Evolutionary conservation across 1,284 basidiomycete genomes (phyloP), one percentile per base, ranked within the genome.

Genomic region (Puccinia sorghi): DNA sequence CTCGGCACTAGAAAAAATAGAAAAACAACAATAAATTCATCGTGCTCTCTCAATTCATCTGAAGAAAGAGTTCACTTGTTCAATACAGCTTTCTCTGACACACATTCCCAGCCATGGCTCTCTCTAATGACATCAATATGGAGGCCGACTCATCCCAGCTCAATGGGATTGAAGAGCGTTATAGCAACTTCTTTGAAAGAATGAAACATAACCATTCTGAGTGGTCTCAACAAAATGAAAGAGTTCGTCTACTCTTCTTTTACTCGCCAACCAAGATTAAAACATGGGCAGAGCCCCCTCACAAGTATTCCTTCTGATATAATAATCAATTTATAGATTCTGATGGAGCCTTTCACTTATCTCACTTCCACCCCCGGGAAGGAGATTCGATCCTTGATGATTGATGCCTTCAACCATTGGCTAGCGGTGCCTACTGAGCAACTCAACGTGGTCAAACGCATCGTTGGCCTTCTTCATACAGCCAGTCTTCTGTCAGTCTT

Each of bases 381-480:
- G 85, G 96, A 98, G 82, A 91, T 99, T 80, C 90, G 97, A 15
- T 88, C 90, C 0, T 88, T 91, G 81, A 89, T 99, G 83, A 94
- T 97, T 80, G 92, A 91, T 74, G 95, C 96, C 0, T 99, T 99
- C 89, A 96, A 99, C 82, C 79, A 86, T 1, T 99, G 97, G 97
- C 88, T 99, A 17, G 85, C 90, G 1, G 94, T 99, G 0, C 91
- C 92, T 0, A 83, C 86, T 39, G 87, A 88, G 32, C 91, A 92
- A 83, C 88, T 97, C 12, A 85, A 85, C 32, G 86, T 91, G 57
- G 93, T 99, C 80, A 88, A 90, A 3, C 87, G 87, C 79, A 89
- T 99, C 56, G 92, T 99, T 37, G 90, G 90, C 81, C 97, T 96
- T 93, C 88, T 99, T 48, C 97, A 99, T 82, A 94, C 91, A 70